A percentile compares a stretch with the other conserved stretches of the same genome.
phyloP scores from a whole-genome alignment of 2,329 filamentous ascomycete genomes.

The Diatrype stigma region DNA sequence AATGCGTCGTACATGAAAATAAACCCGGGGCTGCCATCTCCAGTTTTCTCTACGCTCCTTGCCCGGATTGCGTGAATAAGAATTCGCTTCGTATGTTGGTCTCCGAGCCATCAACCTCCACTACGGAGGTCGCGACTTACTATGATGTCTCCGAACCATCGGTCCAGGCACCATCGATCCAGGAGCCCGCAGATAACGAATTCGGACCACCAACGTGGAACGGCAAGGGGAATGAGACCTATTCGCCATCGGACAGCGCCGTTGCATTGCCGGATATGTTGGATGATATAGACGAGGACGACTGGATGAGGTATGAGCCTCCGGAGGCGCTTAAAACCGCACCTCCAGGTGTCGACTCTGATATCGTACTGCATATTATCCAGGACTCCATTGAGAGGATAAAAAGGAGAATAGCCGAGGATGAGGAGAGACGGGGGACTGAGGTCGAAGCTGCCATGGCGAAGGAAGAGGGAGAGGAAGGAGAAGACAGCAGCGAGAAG shows the following conservation, averaged over 20 bases:
- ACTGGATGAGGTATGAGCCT: conserved; percentile 45
- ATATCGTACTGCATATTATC: conserved; percentile 38
- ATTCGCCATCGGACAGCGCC: not conserved
- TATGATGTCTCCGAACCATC: not conserved
- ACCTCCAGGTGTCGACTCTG: conserved; percentile 32
- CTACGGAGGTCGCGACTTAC: not conserved
- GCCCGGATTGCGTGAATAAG: not conserved
- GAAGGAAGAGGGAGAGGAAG: conserved; percentile 19
- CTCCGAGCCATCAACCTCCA: not conserved
- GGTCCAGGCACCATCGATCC: no score
- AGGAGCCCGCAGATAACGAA: conserved; percentile 5
- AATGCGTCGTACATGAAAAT: no score
- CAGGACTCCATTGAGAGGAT: conserved; percentile 43
- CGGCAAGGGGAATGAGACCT: conserved; percentile 18
- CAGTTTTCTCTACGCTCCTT: not conserved
- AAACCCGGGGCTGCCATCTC: not conserved
- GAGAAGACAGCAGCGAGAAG: conserved; percentile 5
- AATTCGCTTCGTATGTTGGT: not conserved
- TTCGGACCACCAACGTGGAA: conserved; percentile 13
- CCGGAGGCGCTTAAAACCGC: conserved; percentile 37
- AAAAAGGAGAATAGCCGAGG: conserved; percentile 31
- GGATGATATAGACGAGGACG: conserved; percentile 26
- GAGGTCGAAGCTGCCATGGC: conserved; percentile 20
- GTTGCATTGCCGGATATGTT: conserved; percentile 8
- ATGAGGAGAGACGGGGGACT: conserved; percentile 26